phyloP scores from a whole-genome alignment of 495 filamentous ascomycete species.

The Usnea hakonensis region DNA sequence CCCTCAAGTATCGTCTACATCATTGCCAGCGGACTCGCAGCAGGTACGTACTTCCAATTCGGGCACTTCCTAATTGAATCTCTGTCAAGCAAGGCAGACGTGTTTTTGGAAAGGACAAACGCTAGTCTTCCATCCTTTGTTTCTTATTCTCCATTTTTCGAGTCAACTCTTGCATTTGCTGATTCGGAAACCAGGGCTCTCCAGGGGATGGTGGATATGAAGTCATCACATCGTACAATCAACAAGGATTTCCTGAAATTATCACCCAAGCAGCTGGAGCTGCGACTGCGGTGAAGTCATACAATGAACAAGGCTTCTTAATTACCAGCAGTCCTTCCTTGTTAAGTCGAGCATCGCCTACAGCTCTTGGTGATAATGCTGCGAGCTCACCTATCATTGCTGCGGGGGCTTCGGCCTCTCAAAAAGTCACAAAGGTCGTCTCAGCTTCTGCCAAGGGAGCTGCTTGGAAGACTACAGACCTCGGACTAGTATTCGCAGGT shows the following conservation, averaged over 20 bases:
- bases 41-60: constrained; percentile 28
- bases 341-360: constrained; percentile 13
- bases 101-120: not conserved
- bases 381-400: constrained; percentile 1
- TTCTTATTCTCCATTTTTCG: not conserved
- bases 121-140: not conserved
- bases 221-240: constrained; percentile 33
- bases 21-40: constrained; percentile 37
- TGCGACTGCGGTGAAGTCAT: constrained; percentile 29
- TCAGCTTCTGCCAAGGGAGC: not conserved
- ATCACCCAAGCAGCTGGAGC: constrained; percentile 29
- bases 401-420: constrained; percentile 6
- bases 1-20: constrained; percentile 39
- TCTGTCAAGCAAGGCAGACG: not conserved
- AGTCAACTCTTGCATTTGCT: not conserved
- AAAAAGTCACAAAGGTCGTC: constrained; percentile 6
- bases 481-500: not conserved
- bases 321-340: constrained; percentile 27
- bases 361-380: constrained; percentile 12
- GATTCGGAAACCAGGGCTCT: constrained; percentile 9
- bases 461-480: not conserved
- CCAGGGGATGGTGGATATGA: constrained; percentile 42
- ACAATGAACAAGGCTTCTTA: constrained; percentile 36
- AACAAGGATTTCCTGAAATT: constrained; percentile 38
- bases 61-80: not conserved